Percentiles rank a stretch among this genome's conserved stretches.
Evolutionary conservation across 768 basidiomycete genomes (phyloP).

Genomic region (Leccinum obscurum): DNA sequence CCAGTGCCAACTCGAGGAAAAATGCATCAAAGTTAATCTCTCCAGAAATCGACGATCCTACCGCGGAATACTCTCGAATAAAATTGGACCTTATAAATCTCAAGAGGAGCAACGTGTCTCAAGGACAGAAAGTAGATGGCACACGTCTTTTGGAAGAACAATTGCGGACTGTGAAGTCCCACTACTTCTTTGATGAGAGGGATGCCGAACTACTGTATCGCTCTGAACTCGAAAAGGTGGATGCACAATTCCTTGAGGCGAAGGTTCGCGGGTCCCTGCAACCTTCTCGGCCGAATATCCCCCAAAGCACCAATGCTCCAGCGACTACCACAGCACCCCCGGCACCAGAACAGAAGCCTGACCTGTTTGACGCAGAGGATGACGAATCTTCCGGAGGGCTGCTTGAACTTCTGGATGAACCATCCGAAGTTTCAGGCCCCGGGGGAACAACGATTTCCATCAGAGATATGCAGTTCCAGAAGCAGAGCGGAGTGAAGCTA

Average conservation of each 20-base stretch:
- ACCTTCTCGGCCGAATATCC: not conserved
- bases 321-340: not conserved
- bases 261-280: slow-evolving; percentile 35
- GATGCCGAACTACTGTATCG: slow-evolving; percentile 63
- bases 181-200: slow-evolving; percentile 71
- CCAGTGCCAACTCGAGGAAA: slow-evolving; percentile 8
- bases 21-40: slow-evolving; percentile 33
- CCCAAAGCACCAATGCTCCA: not conserved
- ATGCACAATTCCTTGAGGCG: slow-evolving; percentile 45
- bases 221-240: slow-evolving; percentile 51
- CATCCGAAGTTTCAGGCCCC: slow-evolving; percentile 51
- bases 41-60: slow-evolving; percentile 54
- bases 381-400: slow-evolving; percentile 61
- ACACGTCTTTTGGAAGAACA: slow-evolving; percentile 44
- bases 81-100: slow-evolving; percentile 57
- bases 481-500: slow-evolving; percentile 78
- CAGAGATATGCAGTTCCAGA: slow-evolving; percentile 79
- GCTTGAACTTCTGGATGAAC: slow-evolving; percentile 71
- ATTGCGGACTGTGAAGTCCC: slow-evolving; percentile 46
- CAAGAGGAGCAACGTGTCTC: slow-evolving; percentile 33
- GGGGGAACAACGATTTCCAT: slow-evolving; percentile 53
- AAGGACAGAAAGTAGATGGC: slow-evolving; percentile 27
- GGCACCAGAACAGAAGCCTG: slow-evolving; percentile 22
- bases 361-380: slow-evolving; percentile 56
- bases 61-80: slow-evolving; percentile 58